Conservation (phyloP, 805 yeast genomes). For the Naumovozyma baii region DNA sequence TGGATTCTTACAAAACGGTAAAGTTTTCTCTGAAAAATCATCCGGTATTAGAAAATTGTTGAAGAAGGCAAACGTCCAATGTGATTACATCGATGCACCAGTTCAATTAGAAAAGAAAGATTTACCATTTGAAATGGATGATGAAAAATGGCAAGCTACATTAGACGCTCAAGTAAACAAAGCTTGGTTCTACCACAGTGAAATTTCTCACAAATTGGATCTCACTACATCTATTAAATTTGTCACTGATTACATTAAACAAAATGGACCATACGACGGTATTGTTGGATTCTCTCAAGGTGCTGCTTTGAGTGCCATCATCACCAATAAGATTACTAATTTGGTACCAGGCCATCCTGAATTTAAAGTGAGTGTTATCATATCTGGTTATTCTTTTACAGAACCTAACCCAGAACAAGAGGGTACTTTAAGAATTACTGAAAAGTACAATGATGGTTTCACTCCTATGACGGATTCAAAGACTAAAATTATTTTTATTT, state of each 20-base stretch:
- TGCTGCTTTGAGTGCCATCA: slow-evolving; percentile 71
- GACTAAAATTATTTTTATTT: slow-evolving; percentile 56
- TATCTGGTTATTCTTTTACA: slow-evolving; percentile 55
- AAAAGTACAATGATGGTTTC: slow-evolving; percentile 28
- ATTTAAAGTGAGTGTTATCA: slow-evolving; percentile 65
- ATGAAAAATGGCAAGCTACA: slow-evolving; percentile 41
- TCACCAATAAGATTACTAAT: slow-evolving; percentile 49
- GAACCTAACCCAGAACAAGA: slow-evolving; percentile 31
- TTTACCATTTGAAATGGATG: slow-evolving; percentile 58
- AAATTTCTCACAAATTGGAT: slow-evolving; percentile 37
- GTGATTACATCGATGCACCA: slow-evolving; percentile 77
- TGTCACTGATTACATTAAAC: slow-evolving; percentile 41
- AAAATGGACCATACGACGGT: slow-evolving; percentile 80
- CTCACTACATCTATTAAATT: slow-evolving; percentile 43
- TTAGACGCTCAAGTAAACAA: slow-evolving; percentile 37
- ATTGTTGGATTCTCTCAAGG: slow-evolving; percentile 91
- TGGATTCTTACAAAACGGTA: slow-evolving; percentile 81
- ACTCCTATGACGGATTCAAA: slow-evolving; percentile 24
- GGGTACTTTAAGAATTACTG: slow-evolving; percentile 31
- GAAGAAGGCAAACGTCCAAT: slow-evolving; percentile 52
- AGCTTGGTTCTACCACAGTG: slow-evolving; percentile 72
- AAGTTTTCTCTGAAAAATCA: slow-evolving; percentile 77
- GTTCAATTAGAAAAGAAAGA: slow-evolving; percentile 53
- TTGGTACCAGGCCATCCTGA: slow-evolving; percentile 38
- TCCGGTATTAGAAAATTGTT: slow-evolving; percentile 78